Base-by-base conservation (phyloP, 345 rosid species). In the Fremontodendron californicum region DNA sequence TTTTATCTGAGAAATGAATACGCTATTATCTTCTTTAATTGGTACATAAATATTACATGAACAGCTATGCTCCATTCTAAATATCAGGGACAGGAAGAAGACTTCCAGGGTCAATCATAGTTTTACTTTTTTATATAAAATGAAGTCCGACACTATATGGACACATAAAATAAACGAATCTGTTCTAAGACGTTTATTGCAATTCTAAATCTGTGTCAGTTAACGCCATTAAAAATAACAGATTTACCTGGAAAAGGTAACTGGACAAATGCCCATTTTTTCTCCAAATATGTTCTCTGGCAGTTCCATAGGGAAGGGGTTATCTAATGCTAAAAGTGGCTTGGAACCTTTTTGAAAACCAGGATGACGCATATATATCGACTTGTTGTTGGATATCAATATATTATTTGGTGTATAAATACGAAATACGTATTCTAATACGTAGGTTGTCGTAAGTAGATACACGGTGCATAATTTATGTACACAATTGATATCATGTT, bases 241-340 rank as follows among this genome's bases (percentile, higher is more conserved):
- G 68, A 21, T 11, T 0, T 42, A 90, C 97, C 97, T 80, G 98
- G 86, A 84, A 80, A 92, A 71, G 99, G 98, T 77, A 95, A 80
- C 57, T 95, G 99, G 74, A 92, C 98, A 84, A 95, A 95, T 23
- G 97, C 97, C 98, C 99, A 95, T 85, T 79, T 93, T 33, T 73
- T 95, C 99, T 73, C 99, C 98, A 35, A 85, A 82, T 55, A 95
- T 82, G 40, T 95, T 93, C 75, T 95, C 97, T 0, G 99, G 99
- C 77, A 93, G 96, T 76, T 90, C 90, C 95, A 93, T 89, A 2
- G 99, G 96, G 80, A 93, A 95, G 21, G 99, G 98, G 63, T 93
- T 93, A 85, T 95, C 99, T 52, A 92, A 76, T 42, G 92, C 87
- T 60, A 93, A 81, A 58, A 95, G 93, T 43, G 92, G 94, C 84